Evolutionary conservation across 106 monocot species (phyloP).

Genomic region (Dioscorea alata): DNA sequence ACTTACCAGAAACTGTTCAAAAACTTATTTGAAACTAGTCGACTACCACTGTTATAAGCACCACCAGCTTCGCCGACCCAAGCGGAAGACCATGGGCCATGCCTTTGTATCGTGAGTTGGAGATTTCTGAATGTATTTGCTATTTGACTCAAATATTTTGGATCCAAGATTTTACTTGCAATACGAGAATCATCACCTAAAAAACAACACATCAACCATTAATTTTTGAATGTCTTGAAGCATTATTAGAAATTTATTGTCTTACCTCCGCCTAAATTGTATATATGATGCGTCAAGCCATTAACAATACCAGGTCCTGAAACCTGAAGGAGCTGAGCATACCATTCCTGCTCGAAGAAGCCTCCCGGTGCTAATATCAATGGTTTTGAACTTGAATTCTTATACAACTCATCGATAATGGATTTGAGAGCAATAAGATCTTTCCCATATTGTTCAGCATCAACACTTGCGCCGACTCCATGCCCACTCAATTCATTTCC

Average conservation of each 20-base stretch:
- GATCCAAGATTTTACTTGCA: conserved; percentile 49
- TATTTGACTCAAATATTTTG: conserved; percentile 43
- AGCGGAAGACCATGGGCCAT: conserved; percentile 89
- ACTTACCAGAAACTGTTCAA: conserved; percentile 85
- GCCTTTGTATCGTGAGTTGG: conserved; percentile 44
- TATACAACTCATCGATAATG: conserved; percentile 56
- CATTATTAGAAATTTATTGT: background rate
- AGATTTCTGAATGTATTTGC: conserved; percentile 60
- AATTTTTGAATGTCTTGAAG: background rate
- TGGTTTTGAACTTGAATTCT: conserved; percentile 26
- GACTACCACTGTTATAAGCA: conserved; percentile 83
- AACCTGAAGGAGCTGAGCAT: conserved; percentile 60
- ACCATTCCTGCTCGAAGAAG: conserved; percentile 82
- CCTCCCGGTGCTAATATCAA: conserved; percentile 88
- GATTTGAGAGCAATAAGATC: conserved; percentile 57
- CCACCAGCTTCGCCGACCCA: conserved; percentile 98
- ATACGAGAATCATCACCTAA: conserved; percentile 70
- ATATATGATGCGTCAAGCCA: conserved; percentile 83
- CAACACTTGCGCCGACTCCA: conserved; percentile 69
- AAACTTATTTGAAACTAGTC: conserved; percentile 65
- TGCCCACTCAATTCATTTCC: conserved; percentile 92
- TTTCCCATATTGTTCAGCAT: conserved; percentile 52
- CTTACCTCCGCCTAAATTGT: conserved; percentile 89
- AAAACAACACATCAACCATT: conserved; percentile 1
- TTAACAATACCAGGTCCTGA: conserved; percentile 67